phyloP scores from a whole-genome alignment of 83 land plant species.

The Picea abies region DNA sequence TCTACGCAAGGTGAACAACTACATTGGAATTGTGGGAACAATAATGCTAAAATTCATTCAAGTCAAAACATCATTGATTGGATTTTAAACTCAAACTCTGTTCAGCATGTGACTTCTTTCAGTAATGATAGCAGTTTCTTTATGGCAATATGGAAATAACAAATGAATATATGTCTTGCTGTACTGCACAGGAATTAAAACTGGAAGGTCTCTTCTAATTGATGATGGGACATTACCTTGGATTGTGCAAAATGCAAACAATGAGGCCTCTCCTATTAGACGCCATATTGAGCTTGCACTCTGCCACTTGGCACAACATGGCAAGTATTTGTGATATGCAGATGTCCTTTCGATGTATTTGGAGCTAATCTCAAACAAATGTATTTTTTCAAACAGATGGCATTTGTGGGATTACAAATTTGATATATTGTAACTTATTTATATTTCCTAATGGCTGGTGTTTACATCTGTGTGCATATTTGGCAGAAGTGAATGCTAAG shows the following conservation, averaged over 20 bases:
- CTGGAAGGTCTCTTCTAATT: conserved; percentile 66
- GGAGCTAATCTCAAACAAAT: too few species aligned
- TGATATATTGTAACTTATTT: too few species aligned
- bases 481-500: conserved; percentile 74
- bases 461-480: neutral
- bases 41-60: neutral
- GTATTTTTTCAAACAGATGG: neutral
- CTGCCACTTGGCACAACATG: conserved; percentile 89
- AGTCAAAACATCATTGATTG: neutral
- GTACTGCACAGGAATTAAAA: conserved; percentile 44
- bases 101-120: neutral
- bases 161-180: neutral
- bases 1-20: conserved; percentile 58
- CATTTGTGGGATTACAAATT: too few species aligned
- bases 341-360: neutral
- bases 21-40: conserved; percentile 2
- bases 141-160: neutral
- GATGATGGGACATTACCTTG: conserved; percentile 87
- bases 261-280: conserved; percentile 67
- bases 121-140: neutral
- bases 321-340: conserved; percentile 23
- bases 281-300: conserved; percentile 89
- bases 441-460: too few species aligned
- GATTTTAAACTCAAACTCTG: neutral
- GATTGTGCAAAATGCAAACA: conserved; percentile 85